These are phyloP conservation scores for Globisporangium perplexum DNA, from an alignment of 352 stramenopile genomes.

Conservation along the genomic window DNA sequence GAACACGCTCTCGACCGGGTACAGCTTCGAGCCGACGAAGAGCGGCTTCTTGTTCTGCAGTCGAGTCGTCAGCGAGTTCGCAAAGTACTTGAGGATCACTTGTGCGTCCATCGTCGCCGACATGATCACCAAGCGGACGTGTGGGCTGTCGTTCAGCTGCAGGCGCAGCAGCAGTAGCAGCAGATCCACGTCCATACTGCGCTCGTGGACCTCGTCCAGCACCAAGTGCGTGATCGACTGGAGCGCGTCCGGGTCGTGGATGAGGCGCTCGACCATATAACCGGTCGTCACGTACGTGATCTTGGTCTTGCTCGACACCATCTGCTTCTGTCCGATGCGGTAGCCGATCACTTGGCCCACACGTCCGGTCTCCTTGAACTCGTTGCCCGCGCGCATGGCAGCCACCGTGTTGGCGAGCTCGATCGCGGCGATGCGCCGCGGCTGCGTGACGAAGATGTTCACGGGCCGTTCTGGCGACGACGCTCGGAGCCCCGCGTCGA, in stretches of 20 bases:
- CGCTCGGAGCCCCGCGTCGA: slow-evolving; percentile 43
- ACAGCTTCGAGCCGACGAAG: slow-evolving; percentile 81
- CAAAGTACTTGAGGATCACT: slow-evolving; percentile 88
- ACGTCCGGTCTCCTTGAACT: slow-evolving; percentile 53
- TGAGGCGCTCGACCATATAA: slow-evolving; percentile 94
- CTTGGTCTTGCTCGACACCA: slow-evolving; percentile 84
- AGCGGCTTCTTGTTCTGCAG: slow-evolving; percentile 55
- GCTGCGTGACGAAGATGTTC: slow-evolving; percentile 96
- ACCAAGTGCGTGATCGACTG: slow-evolving; percentile 91
- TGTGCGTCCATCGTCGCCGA: slow-evolving; percentile 93
- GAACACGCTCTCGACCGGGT: slow-evolving; percentile 60
- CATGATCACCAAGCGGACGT: slow-evolving; percentile 94
- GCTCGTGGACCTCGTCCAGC: slow-evolving; percentile 95
- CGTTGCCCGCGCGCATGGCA: slow-evolving; percentile 83
- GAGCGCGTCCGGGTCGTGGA: slow-evolving; percentile 89
- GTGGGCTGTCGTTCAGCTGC: slow-evolving; percentile 46
- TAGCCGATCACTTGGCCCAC: slow-evolving; percentile 75
- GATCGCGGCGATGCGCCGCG: slow-evolving; percentile 90
- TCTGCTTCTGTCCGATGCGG: slow-evolving; percentile 88
- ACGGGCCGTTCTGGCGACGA: slow-evolving; percentile 34
- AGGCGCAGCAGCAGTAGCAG: slow-evolving; percentile 90
- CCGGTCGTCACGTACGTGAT: slow-evolving; percentile 97
- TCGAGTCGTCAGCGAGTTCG: slow-evolving; percentile 41
- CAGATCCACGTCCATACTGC: slow-evolving; percentile 95
- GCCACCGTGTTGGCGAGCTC: slow-evolving; percentile 89